Evolutionary conservation across 148 eudicot species (phyloP), one percentile per base, ranked within the genome.

Genomic region (Rheum nobile): DNA sequence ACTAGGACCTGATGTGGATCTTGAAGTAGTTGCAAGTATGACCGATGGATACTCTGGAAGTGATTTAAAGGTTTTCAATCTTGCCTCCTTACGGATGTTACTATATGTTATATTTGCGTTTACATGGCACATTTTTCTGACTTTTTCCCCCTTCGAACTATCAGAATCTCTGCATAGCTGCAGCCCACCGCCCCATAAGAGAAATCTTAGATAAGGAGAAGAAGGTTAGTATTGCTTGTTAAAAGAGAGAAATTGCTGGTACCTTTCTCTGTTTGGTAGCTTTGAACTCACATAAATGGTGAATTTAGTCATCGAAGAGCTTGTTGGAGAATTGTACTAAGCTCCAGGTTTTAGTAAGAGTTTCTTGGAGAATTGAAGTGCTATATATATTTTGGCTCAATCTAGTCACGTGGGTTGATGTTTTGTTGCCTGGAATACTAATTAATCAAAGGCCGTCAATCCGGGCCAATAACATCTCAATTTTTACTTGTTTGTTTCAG

Each of bases 41-140:
- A 93, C 98, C 32, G 98, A 93, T 77, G 98, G 98, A 76, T 93
- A 86, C 55, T 90, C 90, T 47, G 98, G 98, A 81, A 93, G 98
- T 79, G 98, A 90, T 83, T 92, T 93, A 0, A 93, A 90, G 97
- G 97, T 91, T 48, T 39, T 17, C 21, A 3, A 17, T 43, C 46
- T 21, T 41, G 2, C 6, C 10, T 41, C 1, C 2, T 5, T 41
- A 5, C 43, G 2, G 43, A 4, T 9, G 43, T 41, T 41, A 41
- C 11, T 41, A 5, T 41, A 41, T 41, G 6, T 41, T 35, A 4
- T 35, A 4, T 35, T 35, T 35, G 2, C 4, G 2, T 35, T 35
- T 35, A 61, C 1, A 24, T 28, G 35, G 16, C 37, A 61, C 37
- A 8, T 61, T 28, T 19, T 61, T 32, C 28, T 32, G 28, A 50